Percentiles rank a stretch among this genome's conserved stretches.
These are phyloP conservation scores for Shiraia sp. DNA, from an alignment of 2,329 filamentous ascomycete species.

Conservation along the genomic window DNA sequence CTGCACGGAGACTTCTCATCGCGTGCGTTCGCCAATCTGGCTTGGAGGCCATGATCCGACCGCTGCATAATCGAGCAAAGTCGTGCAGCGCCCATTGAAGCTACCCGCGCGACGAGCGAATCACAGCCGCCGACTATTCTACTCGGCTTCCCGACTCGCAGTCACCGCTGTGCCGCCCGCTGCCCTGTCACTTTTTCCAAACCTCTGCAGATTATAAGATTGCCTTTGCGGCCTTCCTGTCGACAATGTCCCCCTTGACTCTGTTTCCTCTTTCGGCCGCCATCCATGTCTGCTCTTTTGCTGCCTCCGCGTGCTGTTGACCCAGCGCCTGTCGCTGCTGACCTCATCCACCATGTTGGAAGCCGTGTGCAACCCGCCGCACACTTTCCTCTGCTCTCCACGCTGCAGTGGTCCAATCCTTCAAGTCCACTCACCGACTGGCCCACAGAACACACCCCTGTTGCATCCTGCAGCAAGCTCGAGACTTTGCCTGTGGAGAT, in stretches of 20 bases:
- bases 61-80: too few relatives aligned
- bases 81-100: too few relatives aligned
- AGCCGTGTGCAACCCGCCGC: slow-evolving; percentile 8
- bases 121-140: too few relatives aligned
- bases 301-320: neutral
- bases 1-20: too few relatives aligned
- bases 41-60: too few relatives aligned
- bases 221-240: neutral
- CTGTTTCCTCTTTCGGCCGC: neutral
- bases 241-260: neutral
- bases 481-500: slow-evolving; percentile 35
- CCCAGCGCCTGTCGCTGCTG: slow-evolving; percentile 2
- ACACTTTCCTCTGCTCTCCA: slow-evolving; percentile 2
- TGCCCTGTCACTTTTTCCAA: too few relatives aligned
- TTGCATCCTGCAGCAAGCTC: slow-evolving; percentile 15
- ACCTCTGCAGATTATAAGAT: slow-evolving; percentile 2
- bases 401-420: neutral
- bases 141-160: slow-evolving; percentile 7
- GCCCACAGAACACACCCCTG: neutral
- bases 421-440: neutral
- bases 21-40: too few relatives aligned
- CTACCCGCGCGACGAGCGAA: too few relatives aligned
- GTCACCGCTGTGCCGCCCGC: slow-evolving; percentile 2
- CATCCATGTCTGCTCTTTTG: slow-evolving; percentile 1
- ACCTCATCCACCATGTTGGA: neutral